Evolutionary conservation across 2,329 filamentous ascomycete genomes (phyloP).

Genomic region (Stagonosporopsis rhizophila): DNA sequence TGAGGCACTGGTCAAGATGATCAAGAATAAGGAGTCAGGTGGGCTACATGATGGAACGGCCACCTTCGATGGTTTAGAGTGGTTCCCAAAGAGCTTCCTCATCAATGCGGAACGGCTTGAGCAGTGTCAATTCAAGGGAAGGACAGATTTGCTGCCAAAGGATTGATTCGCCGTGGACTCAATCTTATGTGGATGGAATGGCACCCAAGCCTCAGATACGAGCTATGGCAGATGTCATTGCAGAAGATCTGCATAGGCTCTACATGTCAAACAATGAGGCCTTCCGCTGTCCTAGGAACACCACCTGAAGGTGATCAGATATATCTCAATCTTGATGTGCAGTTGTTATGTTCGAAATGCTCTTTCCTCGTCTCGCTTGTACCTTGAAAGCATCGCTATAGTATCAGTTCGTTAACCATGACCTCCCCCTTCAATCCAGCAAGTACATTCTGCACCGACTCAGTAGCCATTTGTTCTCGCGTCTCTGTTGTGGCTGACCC

Average conservation of each 20-base stretch:
- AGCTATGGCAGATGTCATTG: neutral
- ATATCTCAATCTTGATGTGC: neutral
- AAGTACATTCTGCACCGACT: constrained; percentile 63
- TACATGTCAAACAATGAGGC: neutral
- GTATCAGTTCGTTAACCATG: constrained; percentile 40
- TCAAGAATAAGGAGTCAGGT: constrained; percentile 48
- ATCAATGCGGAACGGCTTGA: constrained; percentile 56
- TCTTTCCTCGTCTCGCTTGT: neutral
- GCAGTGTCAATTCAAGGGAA: constrained; percentile 32
- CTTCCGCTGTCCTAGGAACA: neutral
- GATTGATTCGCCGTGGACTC: neutral
- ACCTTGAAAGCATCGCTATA: constrained; percentile 11
- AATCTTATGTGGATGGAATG: neutral
- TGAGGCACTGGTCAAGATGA: constrained; percentile 64
- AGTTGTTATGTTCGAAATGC: neutral
- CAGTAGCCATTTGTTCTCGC: constrained; percentile 63
- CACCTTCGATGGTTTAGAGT: constrained; percentile 35
- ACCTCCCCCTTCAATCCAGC: constrained; percentile 32
- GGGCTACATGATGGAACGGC: neutral
- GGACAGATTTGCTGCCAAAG: constrained; percentile 31
- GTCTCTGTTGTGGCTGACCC: constrained; percentile 65
- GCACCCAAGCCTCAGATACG: neutral
- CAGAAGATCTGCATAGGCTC: too few species aligned
- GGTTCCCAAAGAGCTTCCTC: constrained; percentile 63
- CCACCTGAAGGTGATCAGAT: neutral